Evolutionary conservation across 2,329 filamentous ascomycete genomes (phyloP).

Genomic region (Colletotrichum echinochloae): DNA sequence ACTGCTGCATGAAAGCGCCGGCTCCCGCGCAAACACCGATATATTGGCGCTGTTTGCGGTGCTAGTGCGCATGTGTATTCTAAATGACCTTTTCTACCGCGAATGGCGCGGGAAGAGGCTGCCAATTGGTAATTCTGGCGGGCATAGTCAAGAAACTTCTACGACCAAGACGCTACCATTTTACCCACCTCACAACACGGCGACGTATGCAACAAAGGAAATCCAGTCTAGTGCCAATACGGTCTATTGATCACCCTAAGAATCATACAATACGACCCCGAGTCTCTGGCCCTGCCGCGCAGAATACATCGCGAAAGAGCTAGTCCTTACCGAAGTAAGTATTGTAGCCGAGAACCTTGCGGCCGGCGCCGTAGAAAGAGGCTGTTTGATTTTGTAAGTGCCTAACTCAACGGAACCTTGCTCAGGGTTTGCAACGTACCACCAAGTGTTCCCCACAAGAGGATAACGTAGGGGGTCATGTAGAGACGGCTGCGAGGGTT

Average conservation of each 20-base stretch:
- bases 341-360: constrained; percentile 82
- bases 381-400: constrained; percentile 53
- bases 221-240: constrained; percentile 14
- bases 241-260: constrained; percentile 34
- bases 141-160: constrained; percentile 21
- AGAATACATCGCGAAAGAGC: background rate
- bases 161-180: constrained; percentile 12
- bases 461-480: constrained; percentile 75
- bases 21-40: background rate
- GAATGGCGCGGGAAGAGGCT: constrained; percentile 21
- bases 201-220: constrained; percentile 12
- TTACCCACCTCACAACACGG: constrained; percentile 23
- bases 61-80: constrained; percentile 30
- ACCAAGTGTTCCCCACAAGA: constrained; percentile 72
- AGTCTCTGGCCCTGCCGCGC: constrained; percentile 1
- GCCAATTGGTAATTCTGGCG: constrained; percentile 26
- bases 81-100: constrained; percentile 27
- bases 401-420: constrained; percentile 12
- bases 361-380: constrained; percentile 77
- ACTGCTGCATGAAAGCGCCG: background rate
- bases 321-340: constrained; percentile 76
- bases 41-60: background rate
- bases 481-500: constrained; percentile 73
- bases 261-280: constrained; percentile 32
- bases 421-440: constrained; percentile 60